phyloP scores from a whole-genome alignment of 75 land plant genomes.

The Selaginella moellendorffii region DNA sequence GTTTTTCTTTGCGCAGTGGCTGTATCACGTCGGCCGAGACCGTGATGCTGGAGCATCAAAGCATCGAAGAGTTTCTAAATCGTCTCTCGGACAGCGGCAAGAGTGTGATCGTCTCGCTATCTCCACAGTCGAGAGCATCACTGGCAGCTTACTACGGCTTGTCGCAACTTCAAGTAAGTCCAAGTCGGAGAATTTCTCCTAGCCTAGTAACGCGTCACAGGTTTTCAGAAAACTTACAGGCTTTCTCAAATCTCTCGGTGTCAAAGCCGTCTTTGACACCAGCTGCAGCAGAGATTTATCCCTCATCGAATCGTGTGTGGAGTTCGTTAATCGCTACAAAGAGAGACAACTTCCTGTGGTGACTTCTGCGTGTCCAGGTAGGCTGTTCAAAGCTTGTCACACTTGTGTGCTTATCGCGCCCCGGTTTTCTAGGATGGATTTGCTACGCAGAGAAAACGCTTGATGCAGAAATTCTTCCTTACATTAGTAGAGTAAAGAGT shows the following conservation, averaged over 20 bases:
- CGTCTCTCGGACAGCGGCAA: constrained; percentile 32
- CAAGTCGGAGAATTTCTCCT: not conserved
- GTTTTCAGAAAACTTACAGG: constrained; percentile 67
- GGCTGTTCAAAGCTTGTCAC: too few relatives aligned
- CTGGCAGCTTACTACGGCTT: constrained; percentile 69
- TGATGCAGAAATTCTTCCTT: constrained; percentile 78
- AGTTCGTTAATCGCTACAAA: constrained; percentile 57
- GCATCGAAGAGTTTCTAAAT: constrained; percentile 72
- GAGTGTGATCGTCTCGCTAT: constrained; percentile 76
- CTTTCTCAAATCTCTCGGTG: constrained; percentile 82
- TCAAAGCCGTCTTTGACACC: constrained; percentile 92
- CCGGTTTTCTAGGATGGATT: constrained; percentile 91
- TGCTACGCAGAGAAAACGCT: constrained; percentile 98
- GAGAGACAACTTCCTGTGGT: constrained; percentile 45
- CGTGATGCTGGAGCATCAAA: constrained; percentile 95
- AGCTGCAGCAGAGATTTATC: constrained; percentile 90
- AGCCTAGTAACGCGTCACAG: constrained; percentile 20
- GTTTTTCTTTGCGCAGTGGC: constrained; percentile 51
- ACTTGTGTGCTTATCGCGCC: too few relatives aligned
- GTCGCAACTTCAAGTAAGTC: constrained; percentile 53
- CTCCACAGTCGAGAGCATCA: constrained; percentile 94
- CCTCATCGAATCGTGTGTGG: constrained; percentile 88
- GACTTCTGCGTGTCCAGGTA: constrained; percentile 96
- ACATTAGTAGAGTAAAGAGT: constrained; percentile 85
- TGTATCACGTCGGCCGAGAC: constrained; percentile 98